Conservation (phyloP, 1,139 yeast genomes). For the Wickerhamiella pararugosa region DNA sequence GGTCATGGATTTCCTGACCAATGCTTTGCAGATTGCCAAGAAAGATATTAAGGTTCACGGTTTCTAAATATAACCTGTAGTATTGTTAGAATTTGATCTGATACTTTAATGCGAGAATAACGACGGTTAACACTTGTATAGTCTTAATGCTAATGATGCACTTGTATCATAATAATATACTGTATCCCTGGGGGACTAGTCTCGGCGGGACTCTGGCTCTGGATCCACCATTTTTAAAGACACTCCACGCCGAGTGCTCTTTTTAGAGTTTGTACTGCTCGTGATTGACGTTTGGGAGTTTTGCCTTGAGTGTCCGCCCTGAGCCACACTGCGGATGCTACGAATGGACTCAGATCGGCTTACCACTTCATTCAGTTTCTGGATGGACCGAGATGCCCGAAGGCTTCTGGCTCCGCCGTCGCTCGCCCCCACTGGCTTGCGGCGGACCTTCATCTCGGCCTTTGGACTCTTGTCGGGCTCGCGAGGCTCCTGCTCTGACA, state of each 20-base stretch:
- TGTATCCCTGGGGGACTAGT: too few relatives aligned
- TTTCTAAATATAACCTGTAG: conserved; percentile 35
- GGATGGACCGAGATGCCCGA: conserved; percentile 3
- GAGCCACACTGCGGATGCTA: conserved; percentile 1
- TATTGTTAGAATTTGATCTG: neutral
- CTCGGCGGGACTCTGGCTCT: neutral
- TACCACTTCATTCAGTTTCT: conserved; percentile 3
- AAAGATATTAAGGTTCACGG: conserved; percentile 97
- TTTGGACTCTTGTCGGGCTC: neutral
- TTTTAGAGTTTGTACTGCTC: neutral
- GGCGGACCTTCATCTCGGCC: neutral
- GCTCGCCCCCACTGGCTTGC: conserved; percentile 2
- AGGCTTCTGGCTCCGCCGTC: neutral
- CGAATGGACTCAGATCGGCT: conserved; percentile 1
- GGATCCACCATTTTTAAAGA: conserved; percentile 2
- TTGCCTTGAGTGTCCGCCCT: neutral
- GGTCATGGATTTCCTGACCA: conserved; percentile 82
- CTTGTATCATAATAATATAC: too few relatives aligned
- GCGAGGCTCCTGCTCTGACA: neutral
- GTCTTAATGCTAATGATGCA: too few relatives aligned
- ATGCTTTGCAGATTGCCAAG: conserved; percentile 81
- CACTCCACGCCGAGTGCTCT: conserved; percentile 2
- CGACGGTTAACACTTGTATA: too few relatives aligned
- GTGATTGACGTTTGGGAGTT: neutral
- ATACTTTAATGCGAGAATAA: too few relatives aligned